phyloP scores from a whole-genome alignment of 352 stramenopile species.

The Pilasporangium apinafurcum region DNA sequence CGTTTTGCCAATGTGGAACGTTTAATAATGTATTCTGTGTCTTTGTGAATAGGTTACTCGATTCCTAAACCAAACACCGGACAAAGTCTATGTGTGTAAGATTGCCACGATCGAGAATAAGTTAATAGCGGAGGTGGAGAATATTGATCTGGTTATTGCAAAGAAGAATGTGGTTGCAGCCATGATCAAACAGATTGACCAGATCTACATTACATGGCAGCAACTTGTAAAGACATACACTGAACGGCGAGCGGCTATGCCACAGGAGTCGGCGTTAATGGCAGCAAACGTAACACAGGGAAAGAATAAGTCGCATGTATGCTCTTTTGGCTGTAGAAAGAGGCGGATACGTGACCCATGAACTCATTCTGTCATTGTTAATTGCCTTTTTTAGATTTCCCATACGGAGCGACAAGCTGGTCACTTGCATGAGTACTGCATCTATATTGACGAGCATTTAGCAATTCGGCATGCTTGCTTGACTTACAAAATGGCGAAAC shows the following conservation, averaged over 20 bases:
- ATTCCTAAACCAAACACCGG: neutral
- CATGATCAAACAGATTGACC: slow-evolving; percentile 27
- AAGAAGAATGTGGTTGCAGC: slow-evolving; percentile 20
- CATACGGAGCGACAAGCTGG: slow-evolving; percentile 9
- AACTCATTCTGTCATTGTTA: neutral
- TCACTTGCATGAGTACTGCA: slow-evolving; percentile 41
- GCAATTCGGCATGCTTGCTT: slow-evolving; percentile 51
- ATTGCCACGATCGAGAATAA: slow-evolving; percentile 24
- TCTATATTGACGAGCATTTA: slow-evolving; percentile 33
- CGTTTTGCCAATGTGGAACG: neutral
- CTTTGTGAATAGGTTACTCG: slow-evolving; percentile 3
- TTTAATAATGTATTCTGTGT: neutral
- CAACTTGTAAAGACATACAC: slow-evolving; percentile 38
- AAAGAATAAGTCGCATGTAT: slow-evolving; percentile 18
- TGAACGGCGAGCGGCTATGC: slow-evolving; percentile 25
- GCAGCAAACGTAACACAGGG: slow-evolving; percentile 59
- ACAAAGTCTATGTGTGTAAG: slow-evolving; percentile 12
- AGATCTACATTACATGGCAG: slow-evolving; percentile 44
- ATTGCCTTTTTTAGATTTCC: slow-evolving; percentile 5
- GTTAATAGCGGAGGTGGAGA: slow-evolving; percentile 19
- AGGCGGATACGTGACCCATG: slow-evolving; percentile 4
- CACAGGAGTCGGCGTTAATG: slow-evolving; percentile 58
- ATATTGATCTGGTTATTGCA: slow-evolving; percentile 19
- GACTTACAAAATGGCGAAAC: slow-evolving; percentile 69
- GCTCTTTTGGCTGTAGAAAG: neutral